Conservation (phyloP, 768 basidiomycete species). For the Gyrodon lividus region DNA sequence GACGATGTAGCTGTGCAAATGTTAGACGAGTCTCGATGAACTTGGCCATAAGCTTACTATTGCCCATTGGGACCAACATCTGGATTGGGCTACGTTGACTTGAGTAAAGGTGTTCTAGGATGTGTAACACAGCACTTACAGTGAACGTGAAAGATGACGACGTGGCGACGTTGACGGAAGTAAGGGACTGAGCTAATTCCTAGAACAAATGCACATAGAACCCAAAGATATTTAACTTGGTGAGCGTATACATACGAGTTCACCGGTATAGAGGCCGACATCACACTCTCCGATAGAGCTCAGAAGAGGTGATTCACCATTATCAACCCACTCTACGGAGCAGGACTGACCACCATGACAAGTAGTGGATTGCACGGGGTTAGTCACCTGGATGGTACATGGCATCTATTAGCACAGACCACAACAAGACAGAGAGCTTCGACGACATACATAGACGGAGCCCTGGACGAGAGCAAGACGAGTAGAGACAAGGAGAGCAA, state of each 20-base stretch:
- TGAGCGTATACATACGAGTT: conserved; percentile 39
- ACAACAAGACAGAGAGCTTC: background rate
- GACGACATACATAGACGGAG: conserved; percentile 19
- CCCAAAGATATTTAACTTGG: background rate
- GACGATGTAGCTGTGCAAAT: conserved; percentile 52
- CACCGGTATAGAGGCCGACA: conserved; percentile 59
- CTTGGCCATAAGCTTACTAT: conserved; percentile 46
- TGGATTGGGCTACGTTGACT: conserved; percentile 46
- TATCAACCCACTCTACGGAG: conserved; percentile 60
- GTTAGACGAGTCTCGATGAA: conserved; percentile 5
- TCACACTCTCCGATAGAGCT: conserved; percentile 48
- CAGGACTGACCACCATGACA: conserved; percentile 58
- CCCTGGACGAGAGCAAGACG: conserved; percentile 13
- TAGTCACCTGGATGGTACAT: conserved; percentile 41
- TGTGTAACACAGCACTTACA: conserved; percentile 35
- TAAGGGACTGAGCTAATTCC: conserved; percentile 58
- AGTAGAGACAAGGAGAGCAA: conserved; percentile 23
- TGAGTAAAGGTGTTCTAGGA: background rate
- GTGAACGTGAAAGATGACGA: conserved; percentile 52
- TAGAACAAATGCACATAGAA: conserved; percentile 22
- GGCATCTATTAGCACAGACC: background rate
- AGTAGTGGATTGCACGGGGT: conserved; percentile 41
- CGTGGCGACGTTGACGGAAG: conserved; percentile 52
- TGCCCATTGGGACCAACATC: conserved; percentile 50
- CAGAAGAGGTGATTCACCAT: conserved; percentile 54